These are phyloP conservation scores for Sphaerobolus stellatus DNA, from an alignment of 1,284 basidiomycete genomes.

Conservation along the genomic window DNA sequence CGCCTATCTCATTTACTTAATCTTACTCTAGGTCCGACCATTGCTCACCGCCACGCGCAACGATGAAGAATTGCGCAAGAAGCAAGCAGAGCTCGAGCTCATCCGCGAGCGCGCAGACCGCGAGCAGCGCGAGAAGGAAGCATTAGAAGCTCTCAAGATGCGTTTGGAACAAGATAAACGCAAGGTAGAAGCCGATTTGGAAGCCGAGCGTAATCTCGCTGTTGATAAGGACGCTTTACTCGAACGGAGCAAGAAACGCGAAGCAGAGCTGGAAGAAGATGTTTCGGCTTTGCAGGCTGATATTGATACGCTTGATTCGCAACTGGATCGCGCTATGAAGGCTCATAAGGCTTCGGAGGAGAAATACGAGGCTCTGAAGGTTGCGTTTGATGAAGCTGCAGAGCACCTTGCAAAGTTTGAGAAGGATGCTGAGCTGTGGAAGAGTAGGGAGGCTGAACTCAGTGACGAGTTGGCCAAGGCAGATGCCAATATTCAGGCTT, in stretches of 20 bases:
- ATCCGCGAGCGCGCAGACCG: slow-evolving; percentile 84
- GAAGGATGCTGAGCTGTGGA: slow-evolving; percentile 71
- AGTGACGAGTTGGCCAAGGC: slow-evolving; percentile 53
- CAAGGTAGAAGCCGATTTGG: slow-evolving; percentile 78
- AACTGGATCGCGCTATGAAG: slow-evolving; percentile 79
- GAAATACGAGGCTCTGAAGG: slow-evolving; percentile 67
- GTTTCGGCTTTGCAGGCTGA: slow-evolving; percentile 78
- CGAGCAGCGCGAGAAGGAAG: slow-evolving; percentile 78
- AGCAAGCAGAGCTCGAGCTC: slow-evolving; percentile 83
- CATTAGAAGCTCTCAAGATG: slow-evolving; percentile 77
- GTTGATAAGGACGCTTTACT: slow-evolving; percentile 87
- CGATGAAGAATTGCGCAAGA: slow-evolving; percentile 88
- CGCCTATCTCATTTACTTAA: not conserved
- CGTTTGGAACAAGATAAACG: slow-evolving; percentile 78
- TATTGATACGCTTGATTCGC: slow-evolving; percentile 80
- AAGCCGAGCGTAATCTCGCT: slow-evolving; percentile 76
- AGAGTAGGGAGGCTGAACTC: slow-evolving; percentile 57
- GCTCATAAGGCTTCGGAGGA: slow-evolving; percentile 78
- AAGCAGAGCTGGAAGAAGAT: slow-evolving; percentile 85
- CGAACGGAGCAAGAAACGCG: slow-evolving; percentile 81
- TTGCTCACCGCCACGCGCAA: slow-evolving; percentile 89
- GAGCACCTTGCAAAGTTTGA: slow-evolving; percentile 82
- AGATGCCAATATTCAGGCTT: slow-evolving; percentile 60
- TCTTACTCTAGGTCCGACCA: slow-evolving; percentile 77
- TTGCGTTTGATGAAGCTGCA: slow-evolving; percentile 79